These are phyloP conservation scores for Zea mays DNA, from an alignment of 176 grass and related monocot species.

Conservation along the genomic window Zm-B73-REFERENCE-NAM-5.0 NC_050099.1:28306001-28306500, in stretches of 20 bases:
- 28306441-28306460: too few species aligned
- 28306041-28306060: background rate
- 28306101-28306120: background rate
- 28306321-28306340: background rate
- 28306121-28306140: background rate
- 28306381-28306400: background rate
- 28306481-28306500: too few species aligned
- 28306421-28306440: too few species aligned
- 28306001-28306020: background rate
- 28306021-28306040: background rate
- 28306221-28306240: background rate
- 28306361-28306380: background rate
- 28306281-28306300: background rate
- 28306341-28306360: background rate
- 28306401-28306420: background rate
- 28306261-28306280: background rate
- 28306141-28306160: background rate
- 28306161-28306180: background rate
- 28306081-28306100: background rate
- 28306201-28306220: background rate
- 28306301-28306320: background rate
- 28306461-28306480: too few species aligned
- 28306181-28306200: background rate
- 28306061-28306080: background rate
- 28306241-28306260: background rate